A percentile compares a stretch with the other conserved stretches of the same genome.
Evolutionary conservation across 2,329 filamentous ascomycete genomes (phyloP).

Genomic region (Exserohilum rostratum): DNA sequence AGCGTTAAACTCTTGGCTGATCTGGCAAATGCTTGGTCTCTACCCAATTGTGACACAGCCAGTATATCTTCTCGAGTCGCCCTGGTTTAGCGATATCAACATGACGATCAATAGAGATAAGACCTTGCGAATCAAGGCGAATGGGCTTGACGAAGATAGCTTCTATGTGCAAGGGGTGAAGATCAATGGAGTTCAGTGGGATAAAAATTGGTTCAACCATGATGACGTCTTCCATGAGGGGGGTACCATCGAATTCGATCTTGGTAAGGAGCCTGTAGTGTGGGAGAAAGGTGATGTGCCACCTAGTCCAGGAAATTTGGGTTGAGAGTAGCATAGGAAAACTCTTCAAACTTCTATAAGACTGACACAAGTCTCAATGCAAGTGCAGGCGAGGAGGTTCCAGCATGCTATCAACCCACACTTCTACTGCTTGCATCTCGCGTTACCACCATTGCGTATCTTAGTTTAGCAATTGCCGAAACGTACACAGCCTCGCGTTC

Average conservation of each 20-base stretch:
- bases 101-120: conserved; percentile 61
- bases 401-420: too few species aligned
- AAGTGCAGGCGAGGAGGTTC: too few species aligned
- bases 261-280: conserved; percentile 48
- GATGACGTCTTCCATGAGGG: conserved; percentile 62
- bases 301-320: neutral
- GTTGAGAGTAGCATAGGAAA: too few species aligned
- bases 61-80: conserved; percentile 65
- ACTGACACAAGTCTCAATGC: too few species aligned
- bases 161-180: conserved; percentile 66
- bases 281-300: conserved; percentile 52
- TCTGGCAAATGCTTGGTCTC: conserved; percentile 55
- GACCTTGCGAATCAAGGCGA: conserved; percentile 60
- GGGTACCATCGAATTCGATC: conserved; percentile 56
- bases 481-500: too few species aligned
- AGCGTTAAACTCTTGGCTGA: conserved; percentile 56
- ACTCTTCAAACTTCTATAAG: too few species aligned
- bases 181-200: conserved; percentile 68
- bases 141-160: conserved; percentile 55
- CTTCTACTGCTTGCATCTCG: too few species aligned
- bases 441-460: too few species aligned
- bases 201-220: conserved; percentile 69
- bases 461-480: too few species aligned
- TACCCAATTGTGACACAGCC: conserved; percentile 67
- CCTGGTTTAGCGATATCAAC: conserved; percentile 56